These are phyloP conservation scores for Aspergillus piperis DNA, from an alignment of 2,329 filamentous ascomycete genomes.

Conservation along the genomic window DNA sequence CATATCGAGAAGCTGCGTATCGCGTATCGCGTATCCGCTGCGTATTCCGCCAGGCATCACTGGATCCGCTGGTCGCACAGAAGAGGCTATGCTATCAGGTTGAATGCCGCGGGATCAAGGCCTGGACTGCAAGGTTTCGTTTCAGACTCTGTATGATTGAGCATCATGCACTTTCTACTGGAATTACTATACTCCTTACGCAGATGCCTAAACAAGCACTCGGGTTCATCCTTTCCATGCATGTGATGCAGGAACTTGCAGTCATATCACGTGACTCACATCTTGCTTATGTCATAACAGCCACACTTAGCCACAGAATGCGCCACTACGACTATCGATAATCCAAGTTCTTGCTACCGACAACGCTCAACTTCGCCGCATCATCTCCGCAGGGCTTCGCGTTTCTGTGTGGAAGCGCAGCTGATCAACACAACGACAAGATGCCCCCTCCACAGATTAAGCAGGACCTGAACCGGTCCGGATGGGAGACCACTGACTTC, in stretches of 20 bases:
- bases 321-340: conserved; percentile 21
- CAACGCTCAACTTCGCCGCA: neutral
- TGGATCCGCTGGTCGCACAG: neutral
- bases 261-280: neutral
- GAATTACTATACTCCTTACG: too few relatives aligned
- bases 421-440: neutral
- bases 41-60: neutral
- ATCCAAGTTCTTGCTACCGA: conserved; percentile 6
- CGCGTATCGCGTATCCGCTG: conserved; percentile 1
- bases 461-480: conserved; percentile 89
- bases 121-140: neutral
- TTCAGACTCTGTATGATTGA: neutral
- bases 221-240: neutral
- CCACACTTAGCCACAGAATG: conserved; percentile 9
- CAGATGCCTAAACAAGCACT: too few relatives aligned
- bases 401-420: neutral
- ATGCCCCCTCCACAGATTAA: conserved; percentile 90
- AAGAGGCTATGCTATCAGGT: neutral
- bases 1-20: neutral
- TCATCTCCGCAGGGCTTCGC: conserved; percentile 2
- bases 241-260: neutral
- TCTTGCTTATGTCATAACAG: conserved; percentile 1
- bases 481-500: conserved; percentile 76
- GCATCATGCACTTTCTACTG: neutral
- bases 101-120: neutral